Evolutionary conservation across 805 yeast genomes (phyloP).

Genomic region (Kockiozyma suomiensis): DNA sequence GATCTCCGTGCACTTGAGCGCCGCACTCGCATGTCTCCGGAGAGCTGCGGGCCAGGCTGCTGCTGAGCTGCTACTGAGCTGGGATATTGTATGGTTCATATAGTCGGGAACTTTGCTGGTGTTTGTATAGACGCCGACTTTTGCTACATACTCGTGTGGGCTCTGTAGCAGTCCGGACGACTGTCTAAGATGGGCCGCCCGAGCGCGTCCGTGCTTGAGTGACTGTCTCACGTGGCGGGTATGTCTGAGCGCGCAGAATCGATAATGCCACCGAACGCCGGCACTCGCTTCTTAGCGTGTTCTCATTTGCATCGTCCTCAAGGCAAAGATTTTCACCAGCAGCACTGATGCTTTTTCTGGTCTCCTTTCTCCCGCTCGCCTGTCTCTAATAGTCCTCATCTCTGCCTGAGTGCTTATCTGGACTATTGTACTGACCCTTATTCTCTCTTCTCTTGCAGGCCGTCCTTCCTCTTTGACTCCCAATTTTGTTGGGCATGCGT

Average conservation of each 20-base stretch:
- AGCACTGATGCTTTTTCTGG: not conserved
- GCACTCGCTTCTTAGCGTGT: not conserved
- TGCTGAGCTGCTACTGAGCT: no score
- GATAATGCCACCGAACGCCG: no score
- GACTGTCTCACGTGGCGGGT: conserved; percentile 12
- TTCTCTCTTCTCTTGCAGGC: not conserved
- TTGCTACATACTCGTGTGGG: no score
- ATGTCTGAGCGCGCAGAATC: no score
- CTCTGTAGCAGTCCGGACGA: no score
- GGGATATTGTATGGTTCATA: no score
- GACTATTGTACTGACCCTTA: not conserved
- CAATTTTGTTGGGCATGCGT: no score
- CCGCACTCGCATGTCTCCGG: conserved; percentile 11
- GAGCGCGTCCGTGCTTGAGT: conserved; percentile 6
- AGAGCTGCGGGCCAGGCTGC: not conserved
- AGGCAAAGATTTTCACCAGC: not conserved
- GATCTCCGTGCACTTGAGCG: conserved; percentile 1
- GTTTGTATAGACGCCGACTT: no score
- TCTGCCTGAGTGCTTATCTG: not conserved
- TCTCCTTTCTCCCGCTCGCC: not conserved
- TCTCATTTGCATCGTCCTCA: not conserved
- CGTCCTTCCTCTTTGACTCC: not conserved
- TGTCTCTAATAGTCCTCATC: not conserved
- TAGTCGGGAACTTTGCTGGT: no score
- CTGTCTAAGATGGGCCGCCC: not conserved